phyloP scores from a whole-genome alignment of 2,329 filamentous ascomycete species.

The Pseudopithomyces chartarum region DNA sequence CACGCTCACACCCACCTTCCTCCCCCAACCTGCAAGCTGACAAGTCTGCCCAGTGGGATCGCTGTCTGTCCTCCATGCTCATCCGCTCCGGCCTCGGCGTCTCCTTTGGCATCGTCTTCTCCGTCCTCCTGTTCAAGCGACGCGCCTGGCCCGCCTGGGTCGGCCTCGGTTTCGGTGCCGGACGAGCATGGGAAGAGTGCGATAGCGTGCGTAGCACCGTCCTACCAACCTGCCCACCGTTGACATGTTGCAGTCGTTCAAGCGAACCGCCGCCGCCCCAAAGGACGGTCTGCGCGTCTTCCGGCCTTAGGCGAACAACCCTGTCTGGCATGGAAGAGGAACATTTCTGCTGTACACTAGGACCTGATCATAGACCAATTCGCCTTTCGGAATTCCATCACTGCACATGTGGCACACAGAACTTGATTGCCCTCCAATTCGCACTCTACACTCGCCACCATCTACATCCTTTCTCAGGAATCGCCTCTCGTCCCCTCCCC shows the following conservation, averaged over 20 bases:
- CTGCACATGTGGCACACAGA: slow-evolving; percentile 27
- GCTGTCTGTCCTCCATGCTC: slow-evolving; percentile 94
- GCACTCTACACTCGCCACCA: neutral
- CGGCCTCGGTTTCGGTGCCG: slow-evolving; percentile 92
- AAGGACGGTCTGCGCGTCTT: slow-evolving; percentile 56
- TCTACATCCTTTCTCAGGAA: no score
- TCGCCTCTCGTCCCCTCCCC: neutral
- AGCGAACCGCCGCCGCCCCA: slow-evolving; percentile 54
- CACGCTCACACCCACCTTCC: slow-evolving; percentile 50
- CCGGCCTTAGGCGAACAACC: slow-evolving; percentile 43
- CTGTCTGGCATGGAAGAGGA: no score
- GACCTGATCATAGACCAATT: slow-evolving; percentile 35
- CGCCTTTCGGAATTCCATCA: slow-evolving; percentile 27
- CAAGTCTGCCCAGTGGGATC: slow-evolving; percentile 77
- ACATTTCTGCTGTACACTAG: slow-evolving; percentile 38
- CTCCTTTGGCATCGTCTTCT: slow-evolving; percentile 97
- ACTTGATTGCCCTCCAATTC: neutral
- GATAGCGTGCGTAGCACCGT: slow-evolving; percentile 65
- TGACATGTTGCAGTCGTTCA: slow-evolving; percentile 53
- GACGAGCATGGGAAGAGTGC: slow-evolving; percentile 97
- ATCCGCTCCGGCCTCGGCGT: slow-evolving; percentile 96
- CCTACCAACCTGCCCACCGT: neutral
- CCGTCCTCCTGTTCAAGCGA: slow-evolving; percentile 96
- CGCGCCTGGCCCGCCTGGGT: slow-evolving; percentile 97
- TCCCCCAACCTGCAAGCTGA: slow-evolving; percentile 17